Evolutionary conservation across 169 alveolate genomes (phyloP).

Genomic region (Hepatocystis sp.): DNA sequence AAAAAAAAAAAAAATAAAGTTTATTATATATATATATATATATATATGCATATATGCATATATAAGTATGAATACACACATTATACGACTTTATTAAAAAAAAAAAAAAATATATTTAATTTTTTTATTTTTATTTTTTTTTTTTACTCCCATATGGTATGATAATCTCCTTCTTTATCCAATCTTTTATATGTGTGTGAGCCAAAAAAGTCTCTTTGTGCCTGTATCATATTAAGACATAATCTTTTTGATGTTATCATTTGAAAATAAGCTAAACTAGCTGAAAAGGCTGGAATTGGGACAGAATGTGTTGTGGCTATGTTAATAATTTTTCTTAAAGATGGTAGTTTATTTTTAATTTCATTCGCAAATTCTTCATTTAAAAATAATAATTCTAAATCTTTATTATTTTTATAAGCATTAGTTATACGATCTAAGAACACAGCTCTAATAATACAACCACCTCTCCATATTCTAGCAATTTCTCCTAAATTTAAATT

Average conservation of each 20-base stretch:
- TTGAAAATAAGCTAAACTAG: slow-evolving; percentile 84
- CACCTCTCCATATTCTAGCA: slow-evolving; percentile 89
- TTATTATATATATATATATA: too few relatives aligned
- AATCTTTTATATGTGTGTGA: slow-evolving; percentile 85
- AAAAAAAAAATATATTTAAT: too few relatives aligned
- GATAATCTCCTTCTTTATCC: slow-evolving; percentile 84
- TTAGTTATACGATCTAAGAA: slow-evolving; percentile 80
- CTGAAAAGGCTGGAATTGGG: slow-evolving; percentile 81
- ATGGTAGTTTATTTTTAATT: slow-evolving; percentile 65
- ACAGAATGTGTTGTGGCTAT: slow-evolving; percentile 77
- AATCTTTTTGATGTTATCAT: slow-evolving; percentile 77
- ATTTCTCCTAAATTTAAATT: slow-evolving; percentile 81
- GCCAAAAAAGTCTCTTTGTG: slow-evolving; percentile 91
- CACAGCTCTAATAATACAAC: slow-evolving; percentile 88
- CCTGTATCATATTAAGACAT: slow-evolving; percentile 87
- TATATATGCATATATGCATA: too few relatives aligned
- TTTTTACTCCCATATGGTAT: slow-evolving; percentile 78
- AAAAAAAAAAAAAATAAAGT: too few relatives aligned
- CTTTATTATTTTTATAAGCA: slow-evolving; percentile 65
- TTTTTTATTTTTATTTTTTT: too few relatives aligned
- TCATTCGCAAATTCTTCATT: slow-evolving; percentile 60
- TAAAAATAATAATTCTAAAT: slow-evolving; percentile 66
- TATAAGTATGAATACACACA: too few relatives aligned
- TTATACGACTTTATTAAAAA: too few relatives aligned
- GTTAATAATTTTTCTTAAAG: slow-evolving; percentile 83